A percentile compares a stretch with the other conserved stretches of the same genome.
These are phyloP conservation scores for Fraxinus ornus DNA, from an alignment of 305 asterid genomes.

Conservation along the genomic window DNA sequence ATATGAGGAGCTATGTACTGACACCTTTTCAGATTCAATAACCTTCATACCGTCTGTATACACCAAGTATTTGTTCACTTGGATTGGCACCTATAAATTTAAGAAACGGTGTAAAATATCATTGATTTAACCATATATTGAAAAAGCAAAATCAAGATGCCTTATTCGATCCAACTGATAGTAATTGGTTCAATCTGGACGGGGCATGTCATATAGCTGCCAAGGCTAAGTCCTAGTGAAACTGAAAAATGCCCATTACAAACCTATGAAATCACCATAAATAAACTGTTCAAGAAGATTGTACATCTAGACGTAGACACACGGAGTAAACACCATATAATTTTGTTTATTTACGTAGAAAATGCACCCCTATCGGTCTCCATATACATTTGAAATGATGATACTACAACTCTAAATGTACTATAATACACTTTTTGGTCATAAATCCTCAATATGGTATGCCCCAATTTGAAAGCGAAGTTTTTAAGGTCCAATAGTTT, in stretches of 20 bases:
- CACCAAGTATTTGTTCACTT: constrained; percentile 81
- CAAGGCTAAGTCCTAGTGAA: not conserved
- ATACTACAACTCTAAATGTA: not conserved
- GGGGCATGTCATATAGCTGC: not conserved
- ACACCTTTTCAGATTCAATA: constrained; percentile 61
- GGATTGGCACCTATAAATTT: constrained; percentile 72
- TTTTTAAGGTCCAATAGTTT: not conserved
- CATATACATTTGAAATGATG: not conserved
- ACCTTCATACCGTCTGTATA: constrained; percentile 80
- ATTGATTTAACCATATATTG: not conserved
- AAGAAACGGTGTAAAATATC: not conserved
- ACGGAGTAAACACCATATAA: not conserved
- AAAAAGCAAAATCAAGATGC: not conserved
- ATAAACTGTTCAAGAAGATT: not conserved
- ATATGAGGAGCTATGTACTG: constrained; percentile 34
- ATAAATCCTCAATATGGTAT: not conserved
- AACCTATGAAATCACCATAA: not conserved
- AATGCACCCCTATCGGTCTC: not conserved
- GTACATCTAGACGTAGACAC: not conserved
- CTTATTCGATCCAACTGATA: not conserved
- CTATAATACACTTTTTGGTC: not conserved
- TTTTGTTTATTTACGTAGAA: not conserved
- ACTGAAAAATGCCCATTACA: not conserved
- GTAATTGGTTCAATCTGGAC: not conserved
- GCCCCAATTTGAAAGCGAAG: not conserved